These are phyloP conservation scores for Singerocomus rubriflavus DNA, from an alignment of 1,284 basidiomycete species.

Conservation along the genomic window DNA sequence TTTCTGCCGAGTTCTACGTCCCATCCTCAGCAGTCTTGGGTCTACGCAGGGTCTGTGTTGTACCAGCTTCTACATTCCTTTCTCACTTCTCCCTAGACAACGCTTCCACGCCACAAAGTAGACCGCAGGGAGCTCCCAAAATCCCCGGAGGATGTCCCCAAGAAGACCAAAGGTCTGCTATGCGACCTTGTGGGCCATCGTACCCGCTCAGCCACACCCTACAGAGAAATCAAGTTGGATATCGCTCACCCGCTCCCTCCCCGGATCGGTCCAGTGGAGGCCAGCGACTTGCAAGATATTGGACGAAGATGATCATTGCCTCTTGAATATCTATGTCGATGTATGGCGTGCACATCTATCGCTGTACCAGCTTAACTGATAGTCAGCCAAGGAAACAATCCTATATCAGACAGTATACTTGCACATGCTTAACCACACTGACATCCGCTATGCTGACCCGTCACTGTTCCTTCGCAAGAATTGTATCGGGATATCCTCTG, in stretches of 20 bases:
- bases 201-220: conserved; percentile 4
- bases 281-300: conserved; percentile 64
- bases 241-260: conserved; percentile 49
- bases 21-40: conserved; percentile 50
- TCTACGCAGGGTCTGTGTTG: conserved; percentile 53
- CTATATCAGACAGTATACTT: conserved; percentile 70
- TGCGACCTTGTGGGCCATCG: background rate
- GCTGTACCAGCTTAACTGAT: conserved; percentile 8
- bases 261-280: conserved; percentile 61
- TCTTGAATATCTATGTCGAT: conserved; percentile 70
- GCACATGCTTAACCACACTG: conserved; percentile 68
- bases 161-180: conserved; percentile 53
- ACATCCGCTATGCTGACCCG: conserved; percentile 65
- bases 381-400: conserved; percentile 53
- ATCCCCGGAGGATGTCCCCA: conserved; percentile 27
- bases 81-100: conserved; percentile 25
- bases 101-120: conserved; percentile 45
- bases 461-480: conserved; percentile 71
- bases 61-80: background rate
- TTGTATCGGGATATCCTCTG: conserved; percentile 66
- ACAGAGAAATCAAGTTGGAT: conserved; percentile 71
- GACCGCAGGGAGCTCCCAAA: conserved; percentile 55
- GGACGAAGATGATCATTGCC: conserved; percentile 63
- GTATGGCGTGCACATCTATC: conserved; percentile 39
- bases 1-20: conserved; percentile 62